Evolutionary conservation across 2,329 filamentous ascomycete genomes (phyloP).

Genomic region (Cladobotryum mycophilum): DNA sequence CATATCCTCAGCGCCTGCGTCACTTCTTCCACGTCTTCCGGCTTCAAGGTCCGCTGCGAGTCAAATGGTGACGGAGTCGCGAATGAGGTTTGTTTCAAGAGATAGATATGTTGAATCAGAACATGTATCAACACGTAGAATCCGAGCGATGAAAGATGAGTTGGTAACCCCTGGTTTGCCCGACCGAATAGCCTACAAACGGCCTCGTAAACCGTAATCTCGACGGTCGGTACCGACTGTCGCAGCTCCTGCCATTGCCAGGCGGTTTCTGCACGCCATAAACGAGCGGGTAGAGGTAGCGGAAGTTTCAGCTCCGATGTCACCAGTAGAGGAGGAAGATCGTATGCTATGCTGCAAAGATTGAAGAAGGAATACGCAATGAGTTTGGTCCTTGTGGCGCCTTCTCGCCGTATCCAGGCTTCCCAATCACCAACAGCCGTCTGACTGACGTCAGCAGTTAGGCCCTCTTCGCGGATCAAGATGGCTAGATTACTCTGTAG

Average conservation of each 20-base stretch:
- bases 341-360: constrained; percentile 55
- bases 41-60: constrained; percentile 42
- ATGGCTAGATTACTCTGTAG: constrained; percentile 53
- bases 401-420: constrained; percentile 52
- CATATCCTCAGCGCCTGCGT: constrained; percentile 50
- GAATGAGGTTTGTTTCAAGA: constrained; percentile 58
- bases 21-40: constrained; percentile 52
- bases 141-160: constrained; percentile 53
- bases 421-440: constrained; percentile 48
- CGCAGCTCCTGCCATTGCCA: constrained; percentile 57
- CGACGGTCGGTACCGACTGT: constrained; percentile 43
- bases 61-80: constrained; percentile 43
- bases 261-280: constrained; percentile 51
- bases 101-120: constrained; percentile 64
- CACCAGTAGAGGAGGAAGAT: constrained; percentile 51
- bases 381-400: constrained; percentile 51
- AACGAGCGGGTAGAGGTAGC: constrained; percentile 47
- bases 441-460: constrained; percentile 43
- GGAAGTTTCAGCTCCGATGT: constrained; percentile 53
- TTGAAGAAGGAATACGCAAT: constrained; percentile 59
- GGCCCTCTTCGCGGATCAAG: constrained; percentile 52
- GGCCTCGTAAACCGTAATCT: constrained; percentile 51
- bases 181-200: constrained; percentile 50
- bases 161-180: constrained; percentile 40
- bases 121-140: constrained; percentile 69